Conservation (phyloP, 2,329 filamentous ascomycete genomes). For the Diplodia scrobiculata region DNA sequence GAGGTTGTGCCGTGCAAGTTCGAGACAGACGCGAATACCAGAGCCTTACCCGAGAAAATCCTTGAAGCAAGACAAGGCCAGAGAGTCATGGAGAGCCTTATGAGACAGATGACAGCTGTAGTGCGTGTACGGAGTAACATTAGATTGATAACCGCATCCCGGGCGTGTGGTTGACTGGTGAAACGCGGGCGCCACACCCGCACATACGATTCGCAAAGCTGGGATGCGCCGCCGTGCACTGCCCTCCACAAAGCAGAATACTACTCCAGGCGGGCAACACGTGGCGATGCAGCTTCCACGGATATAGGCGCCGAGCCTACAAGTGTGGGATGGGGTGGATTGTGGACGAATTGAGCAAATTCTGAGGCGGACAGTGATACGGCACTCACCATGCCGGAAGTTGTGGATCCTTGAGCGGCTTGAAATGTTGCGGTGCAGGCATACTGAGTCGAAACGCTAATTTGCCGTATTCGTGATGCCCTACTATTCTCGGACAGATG, state of each 20-base stretch:
- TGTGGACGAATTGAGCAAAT: neutral
- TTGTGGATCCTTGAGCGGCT: neutral
- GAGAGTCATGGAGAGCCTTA: neutral
- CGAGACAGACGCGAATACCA: too few species aligned
- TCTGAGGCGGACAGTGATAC: neutral
- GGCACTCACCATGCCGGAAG: neutral
- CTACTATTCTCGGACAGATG: neutral
- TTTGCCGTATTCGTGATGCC: neutral
- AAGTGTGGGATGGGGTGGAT: too few species aligned
- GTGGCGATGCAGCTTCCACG: neutral
- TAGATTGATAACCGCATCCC: neutral
- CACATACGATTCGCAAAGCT: neutral
- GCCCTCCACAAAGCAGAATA: neutral
- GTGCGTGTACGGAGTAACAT: neutral
- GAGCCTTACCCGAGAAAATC: too few species aligned
- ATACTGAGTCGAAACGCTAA: neutral
- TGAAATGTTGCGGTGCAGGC: neutral
- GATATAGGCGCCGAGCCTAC: neutral
- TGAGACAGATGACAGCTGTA: neutral
- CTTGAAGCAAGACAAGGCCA: too few species aligned
- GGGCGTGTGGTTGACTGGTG: neutral
- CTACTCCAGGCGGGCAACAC: neutral
- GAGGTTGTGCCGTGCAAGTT: too few species aligned
- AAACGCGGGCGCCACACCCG: conserved; percentile 17
- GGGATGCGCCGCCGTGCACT: neutral